phyloP scores from a whole-genome alignment of 192 early-diverging fungal genomes.

The Podochytrium sp. region DNA sequence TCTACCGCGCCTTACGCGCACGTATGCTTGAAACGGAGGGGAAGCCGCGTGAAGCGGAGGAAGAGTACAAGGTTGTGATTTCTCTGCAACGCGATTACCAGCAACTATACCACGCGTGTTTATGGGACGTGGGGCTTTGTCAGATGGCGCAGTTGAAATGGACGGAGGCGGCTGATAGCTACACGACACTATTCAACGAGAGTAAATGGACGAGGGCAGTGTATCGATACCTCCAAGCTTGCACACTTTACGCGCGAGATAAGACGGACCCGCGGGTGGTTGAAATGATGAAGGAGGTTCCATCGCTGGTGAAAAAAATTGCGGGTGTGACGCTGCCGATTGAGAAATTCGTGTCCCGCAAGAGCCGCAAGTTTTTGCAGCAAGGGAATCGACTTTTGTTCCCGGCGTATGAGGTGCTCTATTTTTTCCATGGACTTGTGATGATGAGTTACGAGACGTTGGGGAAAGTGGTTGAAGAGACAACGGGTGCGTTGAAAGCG shows the following conservation, averaged over 20 bases:
- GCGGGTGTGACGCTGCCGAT: slow-evolving; percentile 86
- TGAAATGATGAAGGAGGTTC: slow-evolving; percentile 70
- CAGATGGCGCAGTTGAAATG: slow-evolving; percentile 67
- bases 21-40: slow-evolving; percentile 63
- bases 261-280: slow-evolving; percentile 50
- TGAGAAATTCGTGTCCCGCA: slow-evolving; percentile 88
- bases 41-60: slow-evolving; percentile 62
- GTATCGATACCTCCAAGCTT: slow-evolving; percentile 75
- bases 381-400: slow-evolving; percentile 73
- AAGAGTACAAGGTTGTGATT: slow-evolving; percentile 60
- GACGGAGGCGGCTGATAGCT: slow-evolving; percentile 61
- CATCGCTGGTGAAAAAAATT: slow-evolving; percentile 70
- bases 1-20: slow-evolving; percentile 76
- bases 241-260: slow-evolving; percentile 55
- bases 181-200: slow-evolving; percentile 69
- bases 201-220: slow-evolving; percentile 86
- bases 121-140: slow-evolving; percentile 79
- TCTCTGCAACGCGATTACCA: slow-evolving; percentile 68
- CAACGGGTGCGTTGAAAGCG: slow-evolving; percentile 50
- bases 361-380: slow-evolving; percentile 71
- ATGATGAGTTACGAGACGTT: slow-evolving; percentile 65
- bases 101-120: slow-evolving; percentile 78
- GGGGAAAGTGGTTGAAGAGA: slow-evolving; percentile 41
- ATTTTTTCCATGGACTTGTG: slow-evolving; percentile 73
- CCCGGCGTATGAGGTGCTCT: slow-evolving; percentile 78